Evolutionary conservation across 1,284 basidiomycete species (phyloP).

Genomic region (Trichosporon inkin): DNA sequence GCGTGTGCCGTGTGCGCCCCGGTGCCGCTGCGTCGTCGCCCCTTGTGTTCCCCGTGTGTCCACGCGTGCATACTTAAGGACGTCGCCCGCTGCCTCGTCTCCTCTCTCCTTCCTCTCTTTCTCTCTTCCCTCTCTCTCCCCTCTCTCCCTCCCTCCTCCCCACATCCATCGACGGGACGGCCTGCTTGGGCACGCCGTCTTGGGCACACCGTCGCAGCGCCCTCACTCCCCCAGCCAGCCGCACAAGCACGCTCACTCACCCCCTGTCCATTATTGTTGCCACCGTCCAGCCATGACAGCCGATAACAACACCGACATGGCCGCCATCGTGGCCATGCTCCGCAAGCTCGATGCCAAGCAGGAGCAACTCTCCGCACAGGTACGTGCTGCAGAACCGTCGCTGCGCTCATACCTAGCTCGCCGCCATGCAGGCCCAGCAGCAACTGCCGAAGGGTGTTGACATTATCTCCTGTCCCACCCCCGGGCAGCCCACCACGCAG

Average conservation of each 20-base stretch:
- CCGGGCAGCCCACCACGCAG: background rate
- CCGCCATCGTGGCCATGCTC: constrained; percentile 34
- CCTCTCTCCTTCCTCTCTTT: background rate
- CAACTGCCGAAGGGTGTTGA: background rate
- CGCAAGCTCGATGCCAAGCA: constrained; percentile 38
- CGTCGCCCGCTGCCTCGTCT: background rate
- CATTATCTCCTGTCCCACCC: constrained; percentile 9
- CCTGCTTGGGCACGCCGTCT: no score
- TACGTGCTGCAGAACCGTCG: constrained; percentile 15
- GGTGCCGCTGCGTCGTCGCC: background rate
- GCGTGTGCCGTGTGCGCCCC: background rate
- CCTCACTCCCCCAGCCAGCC: no score
- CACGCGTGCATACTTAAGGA: constrained; percentile 5
- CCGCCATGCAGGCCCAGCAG: constrained; percentile 7
- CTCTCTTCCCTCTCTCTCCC: no score
- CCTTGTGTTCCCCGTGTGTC: background rate
- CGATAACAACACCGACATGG: constrained; percentile 26
- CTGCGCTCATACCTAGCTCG: constrained; percentile 10
- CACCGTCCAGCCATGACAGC: background rate
- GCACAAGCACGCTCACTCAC: no score
- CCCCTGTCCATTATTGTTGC: background rate
- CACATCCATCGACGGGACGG: background rate
- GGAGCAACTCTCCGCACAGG: constrained; percentile 36
- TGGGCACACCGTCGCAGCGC: no score
- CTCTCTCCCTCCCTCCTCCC: background rate